Conservation (phyloP, 2,329 filamentous ascomycete species). For the Ceratocystis alfenasii region DNA sequence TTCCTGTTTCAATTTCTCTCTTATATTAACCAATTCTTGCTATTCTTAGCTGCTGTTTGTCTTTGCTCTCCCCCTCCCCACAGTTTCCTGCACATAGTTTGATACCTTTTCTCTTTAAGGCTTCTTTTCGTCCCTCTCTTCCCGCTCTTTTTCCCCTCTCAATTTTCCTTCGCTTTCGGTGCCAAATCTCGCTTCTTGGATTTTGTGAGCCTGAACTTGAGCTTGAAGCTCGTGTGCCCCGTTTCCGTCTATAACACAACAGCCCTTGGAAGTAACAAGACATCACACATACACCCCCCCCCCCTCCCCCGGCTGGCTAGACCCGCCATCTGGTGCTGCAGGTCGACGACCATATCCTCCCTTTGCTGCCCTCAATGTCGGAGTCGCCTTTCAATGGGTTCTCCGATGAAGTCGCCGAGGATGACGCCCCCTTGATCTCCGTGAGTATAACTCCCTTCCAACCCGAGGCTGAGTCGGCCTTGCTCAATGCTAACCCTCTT, state of each 20-base stretch:
- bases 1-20: too few relatives aligned
- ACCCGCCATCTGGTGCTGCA: slow-evolving; percentile 1
- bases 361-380: slow-evolving; percentile 20
- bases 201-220: not conserved
- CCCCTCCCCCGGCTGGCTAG: not conserved
- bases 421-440: slow-evolving; percentile 23
- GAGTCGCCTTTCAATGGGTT: slow-evolving; percentile 22
- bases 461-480: not conserved
- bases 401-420: slow-evolving; percentile 21
- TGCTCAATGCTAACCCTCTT: not conserved
- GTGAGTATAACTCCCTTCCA: slow-evolving; percentile 14
- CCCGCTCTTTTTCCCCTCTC: not conserved
- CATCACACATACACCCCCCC: not conserved
- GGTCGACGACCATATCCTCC: not conserved
- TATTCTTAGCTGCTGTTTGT: too few relatives aligned
- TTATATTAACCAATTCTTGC: too few relatives aligned
- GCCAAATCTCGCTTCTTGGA: not conserved
- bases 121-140: not conserved
- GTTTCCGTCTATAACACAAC: not conserved
- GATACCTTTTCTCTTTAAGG: not conserved
- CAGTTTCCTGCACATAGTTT: not conserved
- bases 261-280: not conserved
- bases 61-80: too few relatives aligned
- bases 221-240: not conserved
- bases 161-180: not conserved